These are phyloP conservation scores for Ceratocystis diversiconidia DNA, from an alignment of 2,329 filamentous ascomycete genomes.

Conservation along the genomic window DNA sequence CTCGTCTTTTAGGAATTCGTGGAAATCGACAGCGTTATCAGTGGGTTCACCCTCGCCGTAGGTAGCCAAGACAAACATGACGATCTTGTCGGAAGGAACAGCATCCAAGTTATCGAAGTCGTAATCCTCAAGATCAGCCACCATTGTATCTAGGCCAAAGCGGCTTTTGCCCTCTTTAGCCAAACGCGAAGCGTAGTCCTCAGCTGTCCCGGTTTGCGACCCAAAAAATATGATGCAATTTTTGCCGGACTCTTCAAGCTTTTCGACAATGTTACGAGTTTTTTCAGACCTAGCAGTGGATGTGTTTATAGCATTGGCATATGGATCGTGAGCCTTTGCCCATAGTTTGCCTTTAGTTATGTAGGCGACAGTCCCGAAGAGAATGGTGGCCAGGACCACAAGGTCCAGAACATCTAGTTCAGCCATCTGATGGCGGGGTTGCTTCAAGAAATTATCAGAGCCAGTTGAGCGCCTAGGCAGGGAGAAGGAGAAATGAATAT, in stretches of 20 bases:
- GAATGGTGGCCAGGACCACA: slow-evolving; percentile 70
- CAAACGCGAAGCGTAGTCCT: slow-evolving; percentile 91
- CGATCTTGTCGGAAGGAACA: slow-evolving; percentile 78
- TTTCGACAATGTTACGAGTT: slow-evolving; percentile 84
- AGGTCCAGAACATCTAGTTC: slow-evolving; percentile 94
- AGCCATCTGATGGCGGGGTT: slow-evolving; percentile 50
- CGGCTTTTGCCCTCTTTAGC: slow-evolving; percentile 95
- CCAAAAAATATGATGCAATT: slow-evolving; percentile 98
- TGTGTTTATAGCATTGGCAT: slow-evolving; percentile 57
- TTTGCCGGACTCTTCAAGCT: slow-evolving; percentile 88
- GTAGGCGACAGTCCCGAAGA: slow-evolving; percentile 81
- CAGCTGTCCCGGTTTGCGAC: slow-evolving; percentile 93
- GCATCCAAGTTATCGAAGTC: slow-evolving; percentile 88
- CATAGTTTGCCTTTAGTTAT: slow-evolving; percentile 96
- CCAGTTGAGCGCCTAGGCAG: not conserved
- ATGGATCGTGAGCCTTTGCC: slow-evolving; percentile 78
- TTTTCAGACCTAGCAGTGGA: slow-evolving; percentile 63
- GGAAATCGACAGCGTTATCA: slow-evolving; percentile 97
- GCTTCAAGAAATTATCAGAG: not conserved
- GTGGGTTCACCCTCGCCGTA: slow-evolving; percentile 98
- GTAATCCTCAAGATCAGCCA: slow-evolving; percentile 93
- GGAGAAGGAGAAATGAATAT: not conserved
- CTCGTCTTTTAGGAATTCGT: slow-evolving; percentile 81
- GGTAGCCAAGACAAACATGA: slow-evolving; percentile 89
- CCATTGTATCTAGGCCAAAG: slow-evolving; percentile 95